phyloP scores from a whole-genome alignment of 1,284 basidiomycete genomes.

The Heliocybe sulcata region DNA sequence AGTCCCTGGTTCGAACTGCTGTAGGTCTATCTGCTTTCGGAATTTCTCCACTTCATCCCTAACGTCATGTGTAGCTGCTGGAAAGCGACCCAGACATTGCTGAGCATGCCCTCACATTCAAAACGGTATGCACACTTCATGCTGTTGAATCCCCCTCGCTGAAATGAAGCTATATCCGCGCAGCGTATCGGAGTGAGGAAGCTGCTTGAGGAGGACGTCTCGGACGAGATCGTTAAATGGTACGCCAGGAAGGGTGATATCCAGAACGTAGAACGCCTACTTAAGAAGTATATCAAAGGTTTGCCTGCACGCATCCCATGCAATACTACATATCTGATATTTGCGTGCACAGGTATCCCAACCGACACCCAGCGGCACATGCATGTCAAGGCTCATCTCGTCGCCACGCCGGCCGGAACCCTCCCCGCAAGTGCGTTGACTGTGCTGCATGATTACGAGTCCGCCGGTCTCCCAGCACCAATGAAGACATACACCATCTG shows the following conservation, averaged over 20 bases:
- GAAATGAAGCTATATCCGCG: no score
- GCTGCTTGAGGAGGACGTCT: no score
- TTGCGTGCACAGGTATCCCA: slow-evolving; percentile 27
- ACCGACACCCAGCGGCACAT: slow-evolving; percentile 56
- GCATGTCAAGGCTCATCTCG: slow-evolving; percentile 57
- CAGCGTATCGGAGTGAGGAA: no score
- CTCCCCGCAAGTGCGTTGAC: slow-evolving; percentile 51
- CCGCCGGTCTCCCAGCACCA: slow-evolving; percentile 46
- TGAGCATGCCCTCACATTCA: no score
- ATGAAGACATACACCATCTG: slow-evolving; percentile 59
- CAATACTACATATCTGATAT: slow-evolving; percentile 3
- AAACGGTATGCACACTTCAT: no score
- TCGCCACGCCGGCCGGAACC: slow-evolving; percentile 26
- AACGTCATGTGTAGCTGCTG: no score
- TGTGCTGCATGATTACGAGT: slow-evolving; percentile 61
- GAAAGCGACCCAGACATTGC: no score
- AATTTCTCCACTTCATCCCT: no score
- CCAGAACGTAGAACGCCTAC: not conserved
- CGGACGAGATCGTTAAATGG: not conserved
- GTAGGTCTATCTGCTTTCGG: not conserved
- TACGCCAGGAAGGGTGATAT: not conserved
- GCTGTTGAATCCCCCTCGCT: no score
- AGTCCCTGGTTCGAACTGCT: not conserved
- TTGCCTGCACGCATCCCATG: slow-evolving; percentile 6
- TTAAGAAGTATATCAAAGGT: slow-evolving; percentile 39